Base-by-base conservation (phyloP, 225 moss, liverwort and hornwort genomes). In the Sphagnum contortum region DNA sequence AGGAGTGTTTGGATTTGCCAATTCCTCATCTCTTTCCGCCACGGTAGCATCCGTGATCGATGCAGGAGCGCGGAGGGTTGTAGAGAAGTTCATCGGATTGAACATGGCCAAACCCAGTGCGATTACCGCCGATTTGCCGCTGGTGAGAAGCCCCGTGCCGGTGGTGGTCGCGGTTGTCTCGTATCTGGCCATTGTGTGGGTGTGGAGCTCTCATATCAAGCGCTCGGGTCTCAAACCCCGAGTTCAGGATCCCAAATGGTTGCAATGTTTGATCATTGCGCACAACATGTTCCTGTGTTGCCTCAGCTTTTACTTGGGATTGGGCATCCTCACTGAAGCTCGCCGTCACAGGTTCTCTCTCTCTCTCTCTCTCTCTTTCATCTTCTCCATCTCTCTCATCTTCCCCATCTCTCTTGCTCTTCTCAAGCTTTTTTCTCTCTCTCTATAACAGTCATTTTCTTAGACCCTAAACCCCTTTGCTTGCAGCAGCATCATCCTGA, bases 281-380 rank as follows among this genome's bases (percentile, higher is more conserved):
- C 93, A 94, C 71, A 94, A 94, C 70, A 76, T 71, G 47, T 84
- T 94, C 50, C 82, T 94, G 48, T 90, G 90, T 63, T 47, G 67
- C 62, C 78, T 94, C 76, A 94, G 93, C 77, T 55, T 83, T 29
- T 83, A 69, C 69, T 86, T 94, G 93, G 82, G 77, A 46, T 72
- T 84, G 13, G 86, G 90, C 12, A 81, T 94, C 60, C 46, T 88
- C 46, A 50, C 48, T 9, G 84, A 88, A 69, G 86, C 90, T 65
- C 86, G 82, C 49, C 88, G 72, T 3, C 73, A 74, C 64, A 77
- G 86, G 93, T 84, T 12, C 57, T 50, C 48, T 69, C 4, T 29
- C 10, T 60, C 45, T 49, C 4, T 4, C 48, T 9, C 48, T 68
- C n/a, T n/a, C 29, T 3, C 10, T 55, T 9, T 56, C 51, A 67